A percentile compares a stretch with the other conserved stretches of the same genome.
These are phyloP conservation scores for Kurtzmaniella fragi DNA, from an alignment of 805 yeast genomes.

Conservation along the genomic window DNA sequence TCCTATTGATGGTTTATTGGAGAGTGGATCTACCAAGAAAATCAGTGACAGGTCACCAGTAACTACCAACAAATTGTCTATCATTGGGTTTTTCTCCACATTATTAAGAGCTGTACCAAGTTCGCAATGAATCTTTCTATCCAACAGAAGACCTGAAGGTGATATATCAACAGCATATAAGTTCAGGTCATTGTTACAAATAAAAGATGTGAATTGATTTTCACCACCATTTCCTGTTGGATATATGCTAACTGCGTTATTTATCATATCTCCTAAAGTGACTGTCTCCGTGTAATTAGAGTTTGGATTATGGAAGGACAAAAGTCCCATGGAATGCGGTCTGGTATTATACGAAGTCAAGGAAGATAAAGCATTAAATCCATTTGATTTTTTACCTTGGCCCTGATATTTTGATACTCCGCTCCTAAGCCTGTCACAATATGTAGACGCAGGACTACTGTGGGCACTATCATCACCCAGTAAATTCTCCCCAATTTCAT, in stretches of 20 bases:
- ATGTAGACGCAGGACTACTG: too few species aligned
- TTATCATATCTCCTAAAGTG: constrained; percentile 74
- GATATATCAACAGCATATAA: constrained; percentile 61
- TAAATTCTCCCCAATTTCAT: too few species aligned
- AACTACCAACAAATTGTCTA: constrained; percentile 33
- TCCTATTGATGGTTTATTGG: constrained; percentile 19
- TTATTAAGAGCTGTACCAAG: constrained; percentile 70
- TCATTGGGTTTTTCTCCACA: constrained; percentile 55
- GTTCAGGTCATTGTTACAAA: constrained; percentile 80
- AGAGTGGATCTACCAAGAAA: constrained; percentile 47
- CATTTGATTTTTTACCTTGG: constrained; percentile 37
- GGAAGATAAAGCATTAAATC: background rate
- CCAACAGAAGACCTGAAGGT: constrained; percentile 36
- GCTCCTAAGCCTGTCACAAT: too few species aligned
- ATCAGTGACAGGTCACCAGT: constrained; percentile 78
- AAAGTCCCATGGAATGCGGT: constrained; percentile 53
- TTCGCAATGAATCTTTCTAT: constrained; percentile 40
- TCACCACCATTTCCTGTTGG: constrained; percentile 16
- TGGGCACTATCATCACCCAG: too few species aligned
- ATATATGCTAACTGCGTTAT: constrained; percentile 66
- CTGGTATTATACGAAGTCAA: constrained; percentile 6
- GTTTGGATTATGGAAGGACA: constrained; percentile 51
- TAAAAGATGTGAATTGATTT: constrained; percentile 49
- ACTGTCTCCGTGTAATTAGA: constrained; percentile 45
- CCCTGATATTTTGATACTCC: too few species aligned